Base-by-base conservation (phyloP, 1,284 basidiomycete species). In the Cutaneotrichosporon sp. region DNA sequence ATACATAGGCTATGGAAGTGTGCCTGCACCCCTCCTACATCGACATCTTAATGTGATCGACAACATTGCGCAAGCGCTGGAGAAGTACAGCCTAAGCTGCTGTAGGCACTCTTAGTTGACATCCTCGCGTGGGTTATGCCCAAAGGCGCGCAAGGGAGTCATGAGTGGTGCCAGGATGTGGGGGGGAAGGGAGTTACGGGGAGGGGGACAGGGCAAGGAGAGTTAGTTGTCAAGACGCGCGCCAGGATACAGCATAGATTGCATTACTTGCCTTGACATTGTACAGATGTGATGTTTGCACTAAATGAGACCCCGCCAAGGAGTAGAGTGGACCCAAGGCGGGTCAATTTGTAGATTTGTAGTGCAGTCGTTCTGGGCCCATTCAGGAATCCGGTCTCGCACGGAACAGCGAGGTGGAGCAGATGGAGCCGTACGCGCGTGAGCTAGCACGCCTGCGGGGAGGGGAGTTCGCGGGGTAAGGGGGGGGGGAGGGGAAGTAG, bases 361-460 rank as follows among this genome's bases (percentile, higher is more conserved):
- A 58, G 63, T 49, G 60, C 65, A 38, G n/a, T 74, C 66, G 61
- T 30, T 78, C 63, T 78, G 47, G 76, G 75, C 76, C 74, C 73
- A 72, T 76, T 78, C 76, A 76, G 76, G 76, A 76, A 78, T 70
- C 76, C 56, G 60, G 40, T 47, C 69, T 69, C 71, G 70, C 73
- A 71, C 59, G 64, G 57, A 68, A 63, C 42, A 57, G 71, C 73
- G 68, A 72, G 66, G 62, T 65, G 65, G 74, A 71, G 76, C 76
- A 77, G 73, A 77, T 75, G 72, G 72, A 70, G 76, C 73, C 76
- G 65, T 70, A 42, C 36, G 36, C 36, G 11, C 9, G 21, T 16
- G 40, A 42, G 11, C 16, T 16, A 18, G 42, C 42, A 18, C 2
- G 2, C 9, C 16, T 46, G 40, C 6, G 42, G 11, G 26, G 49